Percentiles rank a stretch among this genome's conserved stretches.
Evolutionary conservation across 257 asterid species (phyloP).

Genomic region (Eustoma russellianum): DNA sequence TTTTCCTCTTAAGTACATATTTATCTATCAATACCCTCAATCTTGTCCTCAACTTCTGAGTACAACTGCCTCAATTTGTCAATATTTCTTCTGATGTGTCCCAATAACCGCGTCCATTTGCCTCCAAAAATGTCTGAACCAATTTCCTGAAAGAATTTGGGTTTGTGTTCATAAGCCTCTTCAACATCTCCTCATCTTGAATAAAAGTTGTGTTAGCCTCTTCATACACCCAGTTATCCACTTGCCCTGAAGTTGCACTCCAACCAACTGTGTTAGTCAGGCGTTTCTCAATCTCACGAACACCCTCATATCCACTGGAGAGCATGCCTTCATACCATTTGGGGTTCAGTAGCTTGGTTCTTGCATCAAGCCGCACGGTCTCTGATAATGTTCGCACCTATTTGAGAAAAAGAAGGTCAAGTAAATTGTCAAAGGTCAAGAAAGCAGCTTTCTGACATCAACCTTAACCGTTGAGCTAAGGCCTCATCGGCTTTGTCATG

Average conservation of each 20-base stretch:
- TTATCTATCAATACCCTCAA: conserved; percentile 54
- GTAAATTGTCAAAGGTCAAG: background rate
- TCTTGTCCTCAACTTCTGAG: conserved; percentile 98
- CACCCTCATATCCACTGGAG: conserved; percentile 91
- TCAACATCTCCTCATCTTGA: conserved; percentile 79
- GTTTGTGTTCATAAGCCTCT: conserved; percentile 76
- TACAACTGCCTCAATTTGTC: conserved; percentile 72
- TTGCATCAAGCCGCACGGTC: conserved; percentile 88
- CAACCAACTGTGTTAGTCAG: conserved; percentile 90
- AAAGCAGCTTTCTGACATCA: background rate
- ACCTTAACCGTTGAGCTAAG: too few relatives aligned
- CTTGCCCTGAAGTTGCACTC: conserved; percentile 99
- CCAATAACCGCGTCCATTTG: conserved; percentile 96
- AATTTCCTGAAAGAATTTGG: conserved; percentile 89
- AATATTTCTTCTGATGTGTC: conserved; percentile 84
- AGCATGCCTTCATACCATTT: conserved; percentile 99
- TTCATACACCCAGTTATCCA: conserved; percentile 93
- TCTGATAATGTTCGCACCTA: conserved; percentile 93
- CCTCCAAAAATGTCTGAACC: conserved; percentile 92
- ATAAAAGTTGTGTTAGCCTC: conserved; percentile 92
- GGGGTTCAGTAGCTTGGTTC: conserved; percentile 87
- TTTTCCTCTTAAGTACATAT: too few relatives aligned
- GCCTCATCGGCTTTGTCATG: too few relatives aligned
- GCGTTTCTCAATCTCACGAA: conserved; percentile 86
- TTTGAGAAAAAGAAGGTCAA: conserved; percentile 1